Percentiles rank a stretch among this genome's conserved stretches.
phyloP scores from a whole-genome alignment of 805 yeast genomes.

The Kluyveromyces lactis region DNA sequence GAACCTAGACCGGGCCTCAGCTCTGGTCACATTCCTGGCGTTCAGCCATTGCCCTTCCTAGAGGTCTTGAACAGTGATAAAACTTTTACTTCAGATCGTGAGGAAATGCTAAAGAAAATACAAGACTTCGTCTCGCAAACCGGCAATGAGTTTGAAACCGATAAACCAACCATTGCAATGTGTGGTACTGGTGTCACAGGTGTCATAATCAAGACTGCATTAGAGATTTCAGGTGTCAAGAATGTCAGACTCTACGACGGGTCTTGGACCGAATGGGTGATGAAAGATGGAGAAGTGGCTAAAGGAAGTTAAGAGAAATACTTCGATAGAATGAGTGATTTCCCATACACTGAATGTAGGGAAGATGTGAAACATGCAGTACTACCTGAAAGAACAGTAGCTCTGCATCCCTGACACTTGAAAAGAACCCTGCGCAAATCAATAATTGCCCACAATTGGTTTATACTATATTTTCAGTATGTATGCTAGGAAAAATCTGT shows the following conservation, averaged over 20 bases:
- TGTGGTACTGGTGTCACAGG: conserved; percentile 98
- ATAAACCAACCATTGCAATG: conserved; percentile 71
- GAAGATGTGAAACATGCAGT: too few species aligned
- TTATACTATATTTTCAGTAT: too few species aligned
- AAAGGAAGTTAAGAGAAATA: conserved; percentile 7
- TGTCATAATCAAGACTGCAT: conserved; percentile 71
- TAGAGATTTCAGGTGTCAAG: conserved; percentile 44
- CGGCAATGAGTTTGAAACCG: conserved; percentile 27
- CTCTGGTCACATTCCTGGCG: conserved; percentile 84
- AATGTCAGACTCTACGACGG: conserved; percentile 70
- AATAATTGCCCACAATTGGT: too few species aligned
- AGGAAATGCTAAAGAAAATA: conserved; percentile 34
- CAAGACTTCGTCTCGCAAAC: conserved; percentile 37
- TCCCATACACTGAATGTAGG: too few species aligned
- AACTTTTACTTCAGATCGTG: conserved; percentile 35
- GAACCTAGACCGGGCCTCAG: conserved; percentile 87
- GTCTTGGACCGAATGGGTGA: conserved; percentile 53
- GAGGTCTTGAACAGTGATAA: conserved; percentile 45
- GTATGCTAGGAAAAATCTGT: too few species aligned
- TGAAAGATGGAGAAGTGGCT: conserved; percentile 20
- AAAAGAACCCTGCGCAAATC: too few species aligned
- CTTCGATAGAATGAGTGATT: too few species aligned
- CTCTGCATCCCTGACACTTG: too few species aligned
- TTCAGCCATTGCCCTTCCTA: conserved; percentile 67
- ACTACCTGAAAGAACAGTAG: too few species aligned